Base-by-base conservation (phyloP, 2,329 filamentous ascomycete species). In the Aureobasidium subglaciale region DNA sequence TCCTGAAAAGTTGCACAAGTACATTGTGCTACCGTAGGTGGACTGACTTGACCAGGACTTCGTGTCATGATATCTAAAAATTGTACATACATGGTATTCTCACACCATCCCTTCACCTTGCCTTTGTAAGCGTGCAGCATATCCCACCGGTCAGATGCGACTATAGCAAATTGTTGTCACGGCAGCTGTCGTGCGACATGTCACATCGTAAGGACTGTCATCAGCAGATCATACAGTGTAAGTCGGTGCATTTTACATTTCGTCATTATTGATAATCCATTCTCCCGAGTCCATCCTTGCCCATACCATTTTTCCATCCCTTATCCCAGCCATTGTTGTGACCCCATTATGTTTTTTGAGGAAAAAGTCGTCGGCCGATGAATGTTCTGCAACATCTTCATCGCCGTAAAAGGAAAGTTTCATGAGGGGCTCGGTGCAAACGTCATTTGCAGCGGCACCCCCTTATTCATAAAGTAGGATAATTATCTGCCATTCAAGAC, bases 1-100 rank as follows among this genome's bases (percentile, higher is more conserved):
- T 68, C 93, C 93, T 6, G 81, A 88, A 75, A 85, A 88, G 68
- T 72, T 97, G 68, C 82, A 88, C 70, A 96, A 90, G 79, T 97
- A 99, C 73, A 95, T 96, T 71, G 91, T 97, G 59, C 75, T 97
- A 71, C 87, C 88, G 62, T 95, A 68, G 52, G 55, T 16, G 24
- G 48, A 16, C 16, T 24, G 22, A 18, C 8, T 18, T 5, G 40
- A 11, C 24, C 5, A n/a, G 2, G 5, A 30, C 18, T 13, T 34
- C 6, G 20, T 35, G 25, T 34, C 15, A 25, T 10, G 25, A 50
- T 30, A 52, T 32, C 48, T 30, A 30, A 30, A n/a, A 52, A 52
- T 5, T 52, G 24, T 52, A 41, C 35, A 52, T 40, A 41, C 24
- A 40, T 32, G n/a, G 25, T 16, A 29, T 30, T 52, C 24, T 40